Base-by-base conservation (phyloP, 2,329 filamentous ascomycete species). In the Pseudocercospora vitis region DNA sequence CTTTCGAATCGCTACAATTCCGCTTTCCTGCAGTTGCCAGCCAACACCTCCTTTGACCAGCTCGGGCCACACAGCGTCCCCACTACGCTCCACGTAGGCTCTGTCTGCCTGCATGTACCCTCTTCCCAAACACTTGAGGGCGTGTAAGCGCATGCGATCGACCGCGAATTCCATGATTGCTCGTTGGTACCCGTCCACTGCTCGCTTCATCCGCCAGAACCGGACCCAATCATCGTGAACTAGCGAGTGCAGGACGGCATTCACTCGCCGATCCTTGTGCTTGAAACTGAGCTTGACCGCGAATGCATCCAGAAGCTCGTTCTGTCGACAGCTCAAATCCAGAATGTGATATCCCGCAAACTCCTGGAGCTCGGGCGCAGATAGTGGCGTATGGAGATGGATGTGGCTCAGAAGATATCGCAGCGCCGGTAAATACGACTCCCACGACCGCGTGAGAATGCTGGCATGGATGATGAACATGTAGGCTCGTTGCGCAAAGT, bases 381-480 rank as follows among this genome's bases (percentile, higher is more conserved):
- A 83, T 16, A 97, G 81, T 1, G 69, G 85, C 46, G 85, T 81
- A 2, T 77, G 71, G 0, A 80, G 76, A 63, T 95, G 88, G 57
- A 97, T 84, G 6, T 75, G 74, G 39, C 84, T 80, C 9, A 99
- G 77, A 2, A 96, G 80, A 64, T 95, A 84, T 32, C 88, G 80
- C 18, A 97, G 82, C 1, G 92, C 90, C 0, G 92, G 90, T 59
- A 92, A 87, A 70, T 97, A 99, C 1, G 91, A 91, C 63, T 95
- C 89, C 63, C 87, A 88, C 63, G 95, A 86, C 59, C 85, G 84
- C 53, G 87, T 84, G 28, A 96, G 81, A 58, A 99, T 86, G 19
- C 88, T 85, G 21, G 91, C 79, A 50, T 91, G 87, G 64, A 95
- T 89, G 65, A 89, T 90, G 77, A 97, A 97, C 58, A 95, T 84